Evolutionary conservation across 148 eudicot genomes (phyloP), one percentile per base, ranked within the genome.

Genomic region (Nyssa sinensis): DNA sequence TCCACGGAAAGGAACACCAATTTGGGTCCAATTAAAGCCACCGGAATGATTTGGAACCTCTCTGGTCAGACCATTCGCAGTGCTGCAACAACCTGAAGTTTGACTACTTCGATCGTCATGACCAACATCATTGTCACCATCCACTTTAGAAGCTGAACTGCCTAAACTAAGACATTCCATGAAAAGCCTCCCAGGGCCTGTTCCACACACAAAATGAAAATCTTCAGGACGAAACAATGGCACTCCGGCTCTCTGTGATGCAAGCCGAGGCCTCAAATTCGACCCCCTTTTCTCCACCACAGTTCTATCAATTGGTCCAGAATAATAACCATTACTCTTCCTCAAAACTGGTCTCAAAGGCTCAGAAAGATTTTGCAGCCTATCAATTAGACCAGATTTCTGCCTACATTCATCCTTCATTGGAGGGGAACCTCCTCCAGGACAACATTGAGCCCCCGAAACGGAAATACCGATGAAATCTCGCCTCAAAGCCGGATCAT

Each of bases 141-240:
- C 93, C 31, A 89, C 74, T 76, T 87, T 87, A 2, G 94, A 85
- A 73, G 79, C 93, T 32, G 96, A 90, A 73, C 87, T 83, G 55
- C 88, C 86, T 73, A 87, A 77, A 78, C 89, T 95, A 55, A 95
- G 87, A 34, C 98, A 95, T 72, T 90, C 98, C 89, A 90, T 76
- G 66, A 95, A 91, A 69, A 95, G 79, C 82, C 90, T 88, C 73
- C 96, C 91, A 1, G 99, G 99, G 28, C 97, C 92, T 57, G 85
- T 82, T 10, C 87, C 94, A 75, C 99, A 95, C 24, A 90, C 91
- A 64, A 83, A 83, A 67, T 82, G 79, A 68, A 85, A 84, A 70
- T 88, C 90, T 58, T 83, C 77, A 0, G 73, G 80, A 28, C 83
- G 78, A 78, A 87, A 81, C 68, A 83, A 47, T 17, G 82, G 77